Conservation (phyloP, 2,329 filamentous ascomycete genomes). For the Lachnellula hyalina region DNA sequence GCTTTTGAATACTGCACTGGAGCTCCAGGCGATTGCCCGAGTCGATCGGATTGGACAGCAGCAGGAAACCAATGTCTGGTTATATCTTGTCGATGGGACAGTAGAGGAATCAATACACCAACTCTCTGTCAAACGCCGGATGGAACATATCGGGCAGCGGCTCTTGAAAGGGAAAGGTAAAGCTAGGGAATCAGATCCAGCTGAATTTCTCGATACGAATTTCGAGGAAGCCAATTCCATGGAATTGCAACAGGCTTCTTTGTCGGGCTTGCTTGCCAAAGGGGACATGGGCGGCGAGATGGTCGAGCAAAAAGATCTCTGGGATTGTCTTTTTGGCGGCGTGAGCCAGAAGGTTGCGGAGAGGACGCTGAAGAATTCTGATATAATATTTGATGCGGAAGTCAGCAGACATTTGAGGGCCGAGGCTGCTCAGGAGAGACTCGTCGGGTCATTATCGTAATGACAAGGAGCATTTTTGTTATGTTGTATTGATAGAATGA, state of each 20-base stretch:
- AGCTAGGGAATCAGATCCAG: constrained; percentile 37
- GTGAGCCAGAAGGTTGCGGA: constrained; percentile 7
- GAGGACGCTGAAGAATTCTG: constrained; percentile 6
- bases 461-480: not conserved
- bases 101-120: constrained; percentile 91
- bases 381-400: constrained; percentile 19
- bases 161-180: constrained; percentile 27
- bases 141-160: constrained; percentile 65
- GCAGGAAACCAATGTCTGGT: constrained; percentile 86
- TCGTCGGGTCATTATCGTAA: not conserved
- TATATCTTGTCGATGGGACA: constrained; percentile 86
- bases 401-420: constrained; percentile 38
- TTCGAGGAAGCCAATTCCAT: constrained; percentile 81
- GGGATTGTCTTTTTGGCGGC: constrained; percentile 80
- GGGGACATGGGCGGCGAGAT: constrained; percentile 70
- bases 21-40: constrained; percentile 89
- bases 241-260: constrained; percentile 69
- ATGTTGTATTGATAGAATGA: not conserved
- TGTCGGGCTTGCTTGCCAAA: constrained; percentile 66
- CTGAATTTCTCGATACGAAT: constrained; percentile 49
- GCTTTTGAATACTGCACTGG: constrained; percentile 85
- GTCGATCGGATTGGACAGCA: constrained; percentile 92
- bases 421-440: constrained; percentile 47
- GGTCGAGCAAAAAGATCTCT: constrained; percentile 73
- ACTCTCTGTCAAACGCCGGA: constrained; percentile 70